A percentile compares a stretch with the other conserved stretches of the same genome.
These are phyloP conservation scores for Boletus sensibilis DNA, from an alignment of 768 basidiomycete genomes.

Conservation along the genomic window DNA sequence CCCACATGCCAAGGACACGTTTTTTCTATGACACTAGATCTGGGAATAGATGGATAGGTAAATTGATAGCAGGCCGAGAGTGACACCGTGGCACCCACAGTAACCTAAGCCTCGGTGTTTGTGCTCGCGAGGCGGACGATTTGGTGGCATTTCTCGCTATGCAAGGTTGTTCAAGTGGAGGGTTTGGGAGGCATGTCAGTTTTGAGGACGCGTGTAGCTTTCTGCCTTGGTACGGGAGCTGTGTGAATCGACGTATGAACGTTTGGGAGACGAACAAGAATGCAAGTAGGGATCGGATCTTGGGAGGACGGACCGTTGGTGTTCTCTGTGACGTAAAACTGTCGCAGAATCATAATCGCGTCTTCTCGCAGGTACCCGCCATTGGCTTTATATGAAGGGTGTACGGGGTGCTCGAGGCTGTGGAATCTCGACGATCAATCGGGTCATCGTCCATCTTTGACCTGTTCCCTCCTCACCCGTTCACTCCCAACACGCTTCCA, in stretches of 20 bases:
- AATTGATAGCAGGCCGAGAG: not conserved
- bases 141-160: not conserved
- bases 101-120: not conserved
- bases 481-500: conserved; percentile 90
- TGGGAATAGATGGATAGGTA: not conserved
- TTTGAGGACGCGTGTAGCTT: conserved; percentile 81
- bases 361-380: conserved; percentile 81
- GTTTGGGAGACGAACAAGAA: conserved; percentile 7
- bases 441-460: not conserved
- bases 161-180: conserved; percentile 3
- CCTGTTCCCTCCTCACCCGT: conserved; percentile 51
- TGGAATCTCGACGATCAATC: conserved; percentile 4
- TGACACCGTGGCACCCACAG: not conserved
- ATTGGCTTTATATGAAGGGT: conserved; percentile 69
- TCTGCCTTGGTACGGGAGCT: conserved; percentile 92
- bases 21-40: not conserved
- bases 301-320: conserved; percentile 63
- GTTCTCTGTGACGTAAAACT: conserved; percentile 94
- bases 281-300: not conserved
- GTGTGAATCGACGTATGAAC: conserved; percentile 11
- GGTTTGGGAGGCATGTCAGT: conserved; percentile 55
- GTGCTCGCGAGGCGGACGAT: not conserved
- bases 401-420: conserved; percentile 70
- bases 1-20: conserved; percentile 1
- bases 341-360: conserved; percentile 81